Evolutionary conservation across 768 basidiomycete genomes (phyloP).

Genomic region (Boletus coccyginus): DNA sequence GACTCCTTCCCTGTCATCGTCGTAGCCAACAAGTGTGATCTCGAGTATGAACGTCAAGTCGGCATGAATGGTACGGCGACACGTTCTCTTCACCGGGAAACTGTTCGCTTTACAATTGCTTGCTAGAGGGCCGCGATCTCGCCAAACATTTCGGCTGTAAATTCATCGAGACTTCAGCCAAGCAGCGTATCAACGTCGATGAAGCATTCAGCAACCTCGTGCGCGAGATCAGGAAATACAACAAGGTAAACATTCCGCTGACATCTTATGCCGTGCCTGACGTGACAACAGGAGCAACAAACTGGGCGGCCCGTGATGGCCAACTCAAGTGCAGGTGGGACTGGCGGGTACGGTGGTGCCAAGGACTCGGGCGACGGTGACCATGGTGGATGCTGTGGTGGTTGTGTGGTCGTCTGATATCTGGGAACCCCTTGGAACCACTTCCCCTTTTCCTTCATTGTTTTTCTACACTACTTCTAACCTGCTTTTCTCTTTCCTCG

Average conservation of each 20-base stretch:
- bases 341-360: constrained; percentile 47
- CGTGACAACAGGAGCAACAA: constrained; percentile 60
- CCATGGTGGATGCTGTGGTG: constrained; percentile 59
- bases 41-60: constrained; percentile 95
- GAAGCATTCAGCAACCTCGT: constrained; percentile 94
- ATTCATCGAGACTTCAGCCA: constrained; percentile 95
- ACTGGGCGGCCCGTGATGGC: constrained; percentile 65
- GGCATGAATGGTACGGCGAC: constrained; percentile 78
- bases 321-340: constrained; percentile 38
- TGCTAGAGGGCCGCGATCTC: constrained; percentile 91
- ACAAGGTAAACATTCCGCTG: constrained; percentile 57
- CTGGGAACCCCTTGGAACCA: neutral
- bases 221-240: constrained; percentile 89
- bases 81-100: neutral
- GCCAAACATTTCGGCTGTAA: constrained; percentile 93
- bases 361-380: constrained; percentile 51
- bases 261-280: constrained; percentile 7
- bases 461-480: constrained; percentile 9
- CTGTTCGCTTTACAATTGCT: neutral
- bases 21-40: constrained; percentile 97
- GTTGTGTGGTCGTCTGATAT: constrained; percentile 58
- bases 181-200: constrained; percentile 95
- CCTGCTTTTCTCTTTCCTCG: constrained; percentile 7
- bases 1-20: constrained; percentile 94
- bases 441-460: neutral